Percentiles rank a stretch among this genome's conserved stretches.
These are phyloP conservation scores for Boletus rex-veris DNA, from an alignment of 768 basidiomycete genomes.

Conservation along the genomic window DNA sequence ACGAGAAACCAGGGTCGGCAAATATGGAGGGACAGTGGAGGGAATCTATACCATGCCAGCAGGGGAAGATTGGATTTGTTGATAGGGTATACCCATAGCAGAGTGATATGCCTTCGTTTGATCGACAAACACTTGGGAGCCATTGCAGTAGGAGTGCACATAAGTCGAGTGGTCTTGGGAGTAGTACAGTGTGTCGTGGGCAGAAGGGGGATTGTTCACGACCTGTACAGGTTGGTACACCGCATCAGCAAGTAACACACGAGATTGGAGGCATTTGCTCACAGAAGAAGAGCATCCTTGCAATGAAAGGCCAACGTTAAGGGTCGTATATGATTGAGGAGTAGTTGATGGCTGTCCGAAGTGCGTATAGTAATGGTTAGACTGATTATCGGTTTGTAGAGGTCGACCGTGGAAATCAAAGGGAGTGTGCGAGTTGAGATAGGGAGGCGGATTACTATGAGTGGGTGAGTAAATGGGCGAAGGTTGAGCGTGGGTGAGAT, in stretches of 20 bases:
- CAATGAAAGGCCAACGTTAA: fast-evolving
- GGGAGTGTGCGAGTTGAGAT: background rate
- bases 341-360: too few species aligned
- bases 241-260: background rate
- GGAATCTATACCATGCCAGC: background rate
- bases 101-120: background rate
- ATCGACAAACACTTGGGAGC: background rate
- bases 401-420: background rate
- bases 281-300: background rate
- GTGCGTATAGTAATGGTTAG: too few species aligned
- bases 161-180: too few species aligned
- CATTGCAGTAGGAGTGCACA: background rate
- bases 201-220: background rate
- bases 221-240: background rate
- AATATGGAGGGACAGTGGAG: background rate
- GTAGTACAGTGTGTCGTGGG: too few species aligned
- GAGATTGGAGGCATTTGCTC: background rate
- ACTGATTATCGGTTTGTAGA: too few species aligned
- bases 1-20: background rate
- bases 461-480: too few species aligned
- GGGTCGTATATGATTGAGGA: too few species aligned
- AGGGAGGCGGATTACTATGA: background rate
- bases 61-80: background rate
- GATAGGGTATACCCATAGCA: background rate
- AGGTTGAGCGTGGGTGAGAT: background rate